Evolutionary conservation across 352 stramenopile genomes (phyloP).

Genomic region (Phytopythium vexans): DNA sequence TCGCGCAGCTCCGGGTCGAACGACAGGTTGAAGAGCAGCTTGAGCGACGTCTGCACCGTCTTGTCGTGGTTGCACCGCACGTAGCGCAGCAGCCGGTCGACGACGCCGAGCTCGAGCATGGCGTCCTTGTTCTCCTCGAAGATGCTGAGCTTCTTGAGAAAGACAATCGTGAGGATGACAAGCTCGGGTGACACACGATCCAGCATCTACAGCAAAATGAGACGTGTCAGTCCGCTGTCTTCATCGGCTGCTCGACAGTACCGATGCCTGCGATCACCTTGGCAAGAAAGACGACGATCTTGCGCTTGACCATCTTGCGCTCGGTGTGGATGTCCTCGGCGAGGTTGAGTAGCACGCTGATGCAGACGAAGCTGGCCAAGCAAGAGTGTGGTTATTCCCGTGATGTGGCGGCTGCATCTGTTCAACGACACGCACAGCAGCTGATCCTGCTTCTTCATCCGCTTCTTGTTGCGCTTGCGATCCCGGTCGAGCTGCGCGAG

Average conservation of each 20-base stretch:
- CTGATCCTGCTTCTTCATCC: conserved; percentile 92
- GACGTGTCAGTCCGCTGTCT: conserved; percentile 10
- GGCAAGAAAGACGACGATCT: conserved; percentile 78
- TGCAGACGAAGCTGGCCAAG: conserved; percentile 68
- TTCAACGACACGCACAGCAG: conserved; percentile 59
- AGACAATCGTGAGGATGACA: conserved; percentile 87
- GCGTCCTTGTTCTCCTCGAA: conserved; percentile 95
- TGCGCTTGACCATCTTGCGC: conserved; percentile 95
- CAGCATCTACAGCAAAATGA: conserved; percentile 52
- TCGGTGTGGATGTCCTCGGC: conserved; percentile 93
- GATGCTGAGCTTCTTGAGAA: conserved; percentile 94
- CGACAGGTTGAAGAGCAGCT: conserved; percentile 94
- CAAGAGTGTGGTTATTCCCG: neutral
- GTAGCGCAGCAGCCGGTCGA: conserved; percentile 78
- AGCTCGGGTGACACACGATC: conserved; percentile 86
- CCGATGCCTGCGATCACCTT: conserved; percentile 32
- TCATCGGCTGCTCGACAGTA: neutral
- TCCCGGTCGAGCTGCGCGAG: conserved; percentile 71
- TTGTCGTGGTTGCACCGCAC: conserved; percentile 84
- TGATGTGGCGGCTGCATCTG: no score
- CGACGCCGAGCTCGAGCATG: conserved; percentile 82
- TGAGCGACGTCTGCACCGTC: conserved; percentile 79
- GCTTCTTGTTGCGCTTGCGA: conserved; percentile 85
- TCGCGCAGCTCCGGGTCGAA: conserved; percentile 89
- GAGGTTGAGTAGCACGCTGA: conserved; percentile 94